These are phyloP conservation scores for Piper betle DNA, from an alignment of 164 flowering plant genomes.

Conservation along the genomic window DNA sequence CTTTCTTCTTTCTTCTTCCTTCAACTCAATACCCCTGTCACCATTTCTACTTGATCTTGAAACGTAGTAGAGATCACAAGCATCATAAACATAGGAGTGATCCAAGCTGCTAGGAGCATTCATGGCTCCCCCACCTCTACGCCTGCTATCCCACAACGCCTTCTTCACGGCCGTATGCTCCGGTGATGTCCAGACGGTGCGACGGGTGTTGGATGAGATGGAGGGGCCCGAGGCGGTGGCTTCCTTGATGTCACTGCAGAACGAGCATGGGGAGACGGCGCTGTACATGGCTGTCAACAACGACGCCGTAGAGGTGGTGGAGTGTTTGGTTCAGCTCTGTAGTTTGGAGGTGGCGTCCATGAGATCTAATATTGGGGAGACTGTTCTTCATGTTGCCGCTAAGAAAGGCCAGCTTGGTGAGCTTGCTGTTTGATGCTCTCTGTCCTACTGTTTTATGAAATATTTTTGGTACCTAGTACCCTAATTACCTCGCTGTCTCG, in stretches of 20 bases:
- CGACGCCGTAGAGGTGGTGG: conserved; percentile 39
- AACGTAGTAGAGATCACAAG: neutral
- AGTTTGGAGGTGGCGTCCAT: conserved; percentile 37
- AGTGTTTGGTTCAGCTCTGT: conserved; percentile 47
- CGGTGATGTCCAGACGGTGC: conserved; percentile 39
- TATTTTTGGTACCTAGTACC: no score
- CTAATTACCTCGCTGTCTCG: no score
- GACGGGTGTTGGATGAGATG: conserved; percentile 14
- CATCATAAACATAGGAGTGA: neutral
- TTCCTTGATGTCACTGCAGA: conserved; percentile 48
- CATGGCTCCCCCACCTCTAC: conserved; percentile 47
- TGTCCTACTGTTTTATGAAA: no score
- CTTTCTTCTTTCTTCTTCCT: no score
- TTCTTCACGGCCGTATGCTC: conserved; percentile 64
- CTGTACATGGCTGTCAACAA: conserved; percentile 65
- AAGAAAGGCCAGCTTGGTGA: conserved; percentile 66
- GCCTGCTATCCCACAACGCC: conserved; percentile 56
- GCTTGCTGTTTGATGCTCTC: neutral
- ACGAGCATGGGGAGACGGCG: conserved; percentile 68
- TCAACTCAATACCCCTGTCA: neutral
- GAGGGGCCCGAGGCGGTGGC: conserved; percentile 19
- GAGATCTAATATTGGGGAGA: conserved; percentile 55
- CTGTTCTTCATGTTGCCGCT: conserved; percentile 85
- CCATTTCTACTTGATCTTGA: neutral
- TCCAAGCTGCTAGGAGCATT: neutral